A percentile compares a stretch with the other conserved stretches of the same genome.
These are phyloP conservation scores for Oryza longistaminata DNA, from an alignment of 176 grass and related monocot genomes.

Conservation along the genomic window DNA sequence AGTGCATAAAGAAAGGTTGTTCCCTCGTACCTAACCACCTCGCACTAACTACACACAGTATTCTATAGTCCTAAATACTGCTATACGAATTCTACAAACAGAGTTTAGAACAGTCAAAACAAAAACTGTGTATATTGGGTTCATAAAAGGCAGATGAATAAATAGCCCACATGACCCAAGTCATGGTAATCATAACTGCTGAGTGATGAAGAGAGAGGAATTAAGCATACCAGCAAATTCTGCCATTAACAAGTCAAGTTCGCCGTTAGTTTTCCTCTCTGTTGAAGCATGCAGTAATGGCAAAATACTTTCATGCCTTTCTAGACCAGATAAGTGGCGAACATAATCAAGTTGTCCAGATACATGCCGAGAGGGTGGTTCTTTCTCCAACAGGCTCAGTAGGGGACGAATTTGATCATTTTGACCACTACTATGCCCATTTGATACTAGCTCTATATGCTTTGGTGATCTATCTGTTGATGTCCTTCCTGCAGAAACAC, in stretches of 20 bases:
- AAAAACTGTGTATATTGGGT: neutral
- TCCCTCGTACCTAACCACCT: neutral
- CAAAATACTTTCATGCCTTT: slow-evolving; percentile 95
- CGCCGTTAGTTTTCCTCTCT: slow-evolving; percentile 83
- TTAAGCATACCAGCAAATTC: slow-evolving; percentile 78
- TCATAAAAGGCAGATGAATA: slow-evolving; percentile 4
- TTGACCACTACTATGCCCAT: slow-evolving; percentile 58
- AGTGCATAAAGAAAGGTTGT: slow-evolving; percentile 12
- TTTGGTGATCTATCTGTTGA: slow-evolving; percentile 87
- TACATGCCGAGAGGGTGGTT: slow-evolving; percentile 90
- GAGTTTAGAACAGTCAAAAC: neutral
- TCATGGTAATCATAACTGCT: neutral
- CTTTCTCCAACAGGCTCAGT: slow-evolving; percentile 93
- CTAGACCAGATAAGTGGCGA: slow-evolving; percentile 80
- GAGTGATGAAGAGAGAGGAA: slow-evolving; percentile 18
- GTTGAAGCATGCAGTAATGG: slow-evolving; percentile 87
- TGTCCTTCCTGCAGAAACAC: slow-evolving; percentile 68
- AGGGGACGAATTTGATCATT: slow-evolving; percentile 85
- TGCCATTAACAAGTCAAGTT: slow-evolving; percentile 90
- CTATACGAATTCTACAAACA: neutral
- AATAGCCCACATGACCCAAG: neutral
- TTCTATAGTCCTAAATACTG: neutral
- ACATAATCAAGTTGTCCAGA: slow-evolving; percentile 97
- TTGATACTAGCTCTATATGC: slow-evolving; percentile 73
- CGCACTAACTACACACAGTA: slow-evolving; percentile 2